phyloP scores from a whole-genome alignment of 257 asterid species.

The Rhazya stricta region DNA sequence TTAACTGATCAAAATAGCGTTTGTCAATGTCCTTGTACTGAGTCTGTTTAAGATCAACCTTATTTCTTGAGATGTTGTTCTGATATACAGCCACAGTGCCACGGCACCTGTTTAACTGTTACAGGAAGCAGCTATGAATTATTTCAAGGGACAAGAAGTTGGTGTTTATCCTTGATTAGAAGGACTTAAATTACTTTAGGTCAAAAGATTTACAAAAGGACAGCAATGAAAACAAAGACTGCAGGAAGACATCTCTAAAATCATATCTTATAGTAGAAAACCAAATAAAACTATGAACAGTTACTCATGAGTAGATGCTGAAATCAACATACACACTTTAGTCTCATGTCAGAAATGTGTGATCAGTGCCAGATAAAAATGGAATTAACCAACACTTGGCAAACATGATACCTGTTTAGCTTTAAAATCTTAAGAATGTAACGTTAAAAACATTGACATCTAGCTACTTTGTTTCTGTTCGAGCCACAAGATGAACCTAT shows the following conservation, averaged over 20 bases:
- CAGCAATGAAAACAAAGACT: not conserved
- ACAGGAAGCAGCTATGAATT: conserved; percentile 3
- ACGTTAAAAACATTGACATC: not conserved
- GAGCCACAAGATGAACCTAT: not conserved
- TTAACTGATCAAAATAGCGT: conserved; percentile 90
- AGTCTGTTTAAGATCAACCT: conserved; percentile 77
- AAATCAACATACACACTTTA: not conserved
- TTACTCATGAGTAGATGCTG: not conserved
- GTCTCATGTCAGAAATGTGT: not conserved
- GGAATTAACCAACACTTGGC: not conserved
- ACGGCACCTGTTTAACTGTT: conserved; percentile 69
- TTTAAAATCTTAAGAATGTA: not conserved
- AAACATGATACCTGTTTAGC: not conserved
- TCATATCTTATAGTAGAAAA: not conserved
- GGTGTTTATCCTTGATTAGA: not conserved
- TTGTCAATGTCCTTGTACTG: conserved; percentile 96
- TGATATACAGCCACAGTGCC: conserved; percentile 82
- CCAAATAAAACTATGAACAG: not conserved
- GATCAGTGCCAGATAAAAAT: not conserved
- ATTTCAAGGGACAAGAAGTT: not conserved
- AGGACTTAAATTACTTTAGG: not conserved
- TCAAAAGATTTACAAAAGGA: not conserved
- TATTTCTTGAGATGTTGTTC: conserved; percentile 72
- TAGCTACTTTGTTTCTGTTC: no score
- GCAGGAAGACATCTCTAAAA: not conserved